phyloP scores from a whole-genome alignment of 129 eudicot genomes.

The Gnaphalium uliginosum region DNA sequence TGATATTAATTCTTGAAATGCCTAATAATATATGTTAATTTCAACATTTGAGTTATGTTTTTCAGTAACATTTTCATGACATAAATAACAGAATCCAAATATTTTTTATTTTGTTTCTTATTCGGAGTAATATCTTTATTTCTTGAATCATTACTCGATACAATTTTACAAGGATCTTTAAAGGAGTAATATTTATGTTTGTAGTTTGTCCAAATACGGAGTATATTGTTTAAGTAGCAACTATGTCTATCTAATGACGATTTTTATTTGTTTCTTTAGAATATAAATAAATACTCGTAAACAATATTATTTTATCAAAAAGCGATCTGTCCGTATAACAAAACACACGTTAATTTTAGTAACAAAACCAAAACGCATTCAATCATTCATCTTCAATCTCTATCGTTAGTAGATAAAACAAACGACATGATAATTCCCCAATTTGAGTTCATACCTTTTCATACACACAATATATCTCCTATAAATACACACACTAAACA shows the following conservation, averaged over 20 bases:
- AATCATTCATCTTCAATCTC: neutral
- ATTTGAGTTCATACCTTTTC: conserved; percentile 31
- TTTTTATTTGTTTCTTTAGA: neutral
- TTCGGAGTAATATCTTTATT: too few species aligned
- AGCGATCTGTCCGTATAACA: neutral
- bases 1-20: neutral
- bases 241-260: too few species aligned
- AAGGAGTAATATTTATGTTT: neutral
- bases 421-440: neutral
- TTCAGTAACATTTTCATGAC: too few species aligned
- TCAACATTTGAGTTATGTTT: too few species aligned
- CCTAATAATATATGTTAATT: neutral
- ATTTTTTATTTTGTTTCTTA: too few species aligned
- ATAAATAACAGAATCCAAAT: too few species aligned
- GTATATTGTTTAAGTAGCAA: too few species aligned
- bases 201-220: neutral
- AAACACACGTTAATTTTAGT: neutral
- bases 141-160: too few species aligned
- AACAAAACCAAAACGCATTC: neutral
- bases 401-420: neutral
- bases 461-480: conserved; percentile 2
- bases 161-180: too few species aligned
- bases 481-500: conserved; percentile 23
- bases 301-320: too few species aligned
- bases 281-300: neutral